Base-by-base conservation (phyloP, 331 rosid species). In the Telfairia occidentalis region DNA sequence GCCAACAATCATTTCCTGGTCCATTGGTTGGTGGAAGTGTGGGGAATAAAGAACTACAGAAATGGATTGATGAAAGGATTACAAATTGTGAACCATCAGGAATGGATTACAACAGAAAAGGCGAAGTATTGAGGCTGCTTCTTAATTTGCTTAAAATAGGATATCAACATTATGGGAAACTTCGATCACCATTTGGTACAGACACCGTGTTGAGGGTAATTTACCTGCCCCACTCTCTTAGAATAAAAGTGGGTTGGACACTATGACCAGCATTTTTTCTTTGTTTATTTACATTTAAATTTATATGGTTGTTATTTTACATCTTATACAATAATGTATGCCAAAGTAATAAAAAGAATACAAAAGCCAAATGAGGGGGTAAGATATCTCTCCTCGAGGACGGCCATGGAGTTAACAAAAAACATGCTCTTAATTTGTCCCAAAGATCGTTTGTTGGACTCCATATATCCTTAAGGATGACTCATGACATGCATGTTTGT, bases 11-110 rank as follows among this genome's bases (percentile, higher is more conserved):
- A 71, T 94, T 89, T 85, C 97, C 96, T 7, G 96, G 98, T 80
- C 97, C 98, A 74, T 83, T 94, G 86, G 97, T 87, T 84, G 96
- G 97, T 50, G 97, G 96, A 75, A 89, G 84, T 82, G 96, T 94
- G 77, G 96, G 96, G 82, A 91, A 84, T 82, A 94, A 94, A 87
- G 97, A 94, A 64, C 80, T 94, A 81, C 79, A 88, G 79, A 94
- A 84, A 83, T 94, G 98, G 98, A 78, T 91, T 69, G 98, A 94
- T 77, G 98, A 91, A 85, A 84, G 97, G 89, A 89, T 88, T 76
- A 84, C 92, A 54, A 76, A 76, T 66, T 86, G 87, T 2, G 88
- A 76, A 65, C 86, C 89, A 29, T 82, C 89, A 23, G 86, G 89
- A 77, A 77, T 80, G 90, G 96, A 91, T 76, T 88, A 77, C 79